Evolutionary conservation across 2,329 filamentous ascomycete genomes (phyloP).

Genomic region (Paraphaeosphaeria sporulosa): DNA sequence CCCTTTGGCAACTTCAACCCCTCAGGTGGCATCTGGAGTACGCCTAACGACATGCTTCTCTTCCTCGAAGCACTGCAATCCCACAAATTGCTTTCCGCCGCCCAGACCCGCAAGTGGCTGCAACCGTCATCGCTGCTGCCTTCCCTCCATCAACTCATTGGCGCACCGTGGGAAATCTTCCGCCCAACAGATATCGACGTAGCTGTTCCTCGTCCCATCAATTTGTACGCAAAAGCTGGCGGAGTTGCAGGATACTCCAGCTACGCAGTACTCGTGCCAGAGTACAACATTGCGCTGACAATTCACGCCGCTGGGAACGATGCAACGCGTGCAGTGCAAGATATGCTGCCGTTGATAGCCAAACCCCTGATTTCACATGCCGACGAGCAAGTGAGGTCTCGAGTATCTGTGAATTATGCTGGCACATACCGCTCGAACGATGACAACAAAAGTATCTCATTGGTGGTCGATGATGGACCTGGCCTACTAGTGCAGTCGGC

Average conservation of each 20-base stretch:
- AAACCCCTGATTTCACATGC: slow-evolving; percentile 30
- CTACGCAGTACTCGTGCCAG: slow-evolving; percentile 30
- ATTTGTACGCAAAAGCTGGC: slow-evolving; percentile 36
- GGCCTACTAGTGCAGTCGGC: slow-evolving; percentile 25
- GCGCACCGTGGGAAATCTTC: slow-evolving; percentile 40
- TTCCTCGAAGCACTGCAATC: slow-evolving; percentile 30
- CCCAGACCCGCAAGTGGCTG: slow-evolving; percentile 30
- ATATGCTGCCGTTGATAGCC: slow-evolving; percentile 23
- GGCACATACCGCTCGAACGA: slow-evolving; percentile 25
- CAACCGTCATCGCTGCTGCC: slow-evolving; percentile 29
- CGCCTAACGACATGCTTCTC: slow-evolving; percentile 29
- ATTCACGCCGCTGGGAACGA: slow-evolving; percentile 31
- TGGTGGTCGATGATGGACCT: slow-evolving; percentile 31
- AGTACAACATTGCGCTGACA: slow-evolving; percentile 33
- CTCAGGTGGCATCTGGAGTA: slow-evolving; percentile 37
- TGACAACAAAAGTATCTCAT: slow-evolving; percentile 16
- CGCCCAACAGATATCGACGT: slow-evolving; percentile 27
- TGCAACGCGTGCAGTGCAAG: slow-evolving; percentile 18
- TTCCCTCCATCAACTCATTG: slow-evolving; percentile 32
- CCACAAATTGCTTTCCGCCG: slow-evolving; percentile 23
- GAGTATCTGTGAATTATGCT: slow-evolving; percentile 27
- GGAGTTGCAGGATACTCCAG: slow-evolving; percentile 33
- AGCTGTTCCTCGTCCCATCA: slow-evolving; percentile 27
- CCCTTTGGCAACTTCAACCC: slow-evolving; percentile 37
- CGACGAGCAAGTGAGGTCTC: slow-evolving; percentile 27